Evolutionary conservation across 192 early-diverging fungal species (phyloP).

Genomic region (Coemansia sp.): DNA sequence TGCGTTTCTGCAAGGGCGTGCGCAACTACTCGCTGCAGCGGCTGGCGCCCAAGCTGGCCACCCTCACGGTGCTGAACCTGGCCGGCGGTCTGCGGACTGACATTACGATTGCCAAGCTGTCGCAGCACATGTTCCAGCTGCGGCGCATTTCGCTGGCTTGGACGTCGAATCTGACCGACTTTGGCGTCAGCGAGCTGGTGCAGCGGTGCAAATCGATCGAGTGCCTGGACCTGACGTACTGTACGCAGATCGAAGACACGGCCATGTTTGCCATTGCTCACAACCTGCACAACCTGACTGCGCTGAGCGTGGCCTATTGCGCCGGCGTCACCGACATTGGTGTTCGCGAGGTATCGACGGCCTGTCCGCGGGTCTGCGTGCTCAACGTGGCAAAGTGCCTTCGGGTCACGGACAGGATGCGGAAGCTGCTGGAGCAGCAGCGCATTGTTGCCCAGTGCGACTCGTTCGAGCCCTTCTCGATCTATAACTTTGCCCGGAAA

Average conservation of each 20-base stretch:
- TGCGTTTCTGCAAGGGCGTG: conserved; percentile 59
- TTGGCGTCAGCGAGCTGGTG: conserved; percentile 55
- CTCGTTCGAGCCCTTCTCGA: conserved; percentile 36
- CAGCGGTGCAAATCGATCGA: conserved; percentile 49
- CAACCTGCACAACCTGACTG: conserved; percentile 20
- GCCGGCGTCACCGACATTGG: conserved; percentile 49
- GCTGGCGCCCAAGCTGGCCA: conserved; percentile 44
- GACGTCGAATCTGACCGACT: conserved; percentile 54
- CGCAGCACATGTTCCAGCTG: conserved; percentile 46
- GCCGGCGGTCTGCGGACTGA: conserved; percentile 55
- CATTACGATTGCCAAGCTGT: conserved; percentile 57
- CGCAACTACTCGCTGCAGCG: conserved; percentile 56
- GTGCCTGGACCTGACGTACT: conserved; percentile 56
- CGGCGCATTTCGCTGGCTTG: conserved; percentile 54
- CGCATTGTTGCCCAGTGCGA: conserved; percentile 15
- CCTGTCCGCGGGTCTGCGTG: conserved; percentile 30
- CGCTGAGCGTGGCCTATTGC: conserved; percentile 55
- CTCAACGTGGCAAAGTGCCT: conserved; percentile 53
- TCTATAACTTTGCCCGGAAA: conserved; percentile 6
- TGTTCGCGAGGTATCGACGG: conserved; percentile 36
- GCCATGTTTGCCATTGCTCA: conserved; percentile 52
- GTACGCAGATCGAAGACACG: conserved; percentile 53
- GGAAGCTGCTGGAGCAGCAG: conserved; percentile 7
- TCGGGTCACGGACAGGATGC: conserved; percentile 23
- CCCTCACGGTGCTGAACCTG: conserved; percentile 50